Percentiles rank a stretch among this genome's conserved stretches.
These are phyloP conservation scores for Suillus placidus DNA, from an alignment of 768 basidiomycete species.

Conservation along the genomic window DNA sequence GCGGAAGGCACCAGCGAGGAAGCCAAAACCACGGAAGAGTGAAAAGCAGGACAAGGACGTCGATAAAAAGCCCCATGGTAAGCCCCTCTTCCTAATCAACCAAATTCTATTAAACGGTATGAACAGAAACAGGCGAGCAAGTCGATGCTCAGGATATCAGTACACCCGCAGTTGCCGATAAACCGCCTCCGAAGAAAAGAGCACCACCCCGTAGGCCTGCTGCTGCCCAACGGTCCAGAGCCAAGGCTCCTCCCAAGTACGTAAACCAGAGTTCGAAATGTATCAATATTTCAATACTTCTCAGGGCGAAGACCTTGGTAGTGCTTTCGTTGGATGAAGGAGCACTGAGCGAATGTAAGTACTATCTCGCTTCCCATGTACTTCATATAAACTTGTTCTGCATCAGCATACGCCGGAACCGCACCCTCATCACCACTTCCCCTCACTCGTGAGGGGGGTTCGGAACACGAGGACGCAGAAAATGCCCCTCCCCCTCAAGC, in stretches of 20 bases:
- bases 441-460: slow-evolving; percentile 41
- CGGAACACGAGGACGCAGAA: slow-evolving; percentile 50
- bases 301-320: slow-evolving; percentile 35
- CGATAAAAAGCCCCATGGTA: slow-evolving; percentile 50
- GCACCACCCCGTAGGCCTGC: slow-evolving; percentile 46
- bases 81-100: slow-evolving; percentile 23
- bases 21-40: slow-evolving; percentile 56
- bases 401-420: slow-evolving; percentile 62
- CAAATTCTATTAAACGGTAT: slow-evolving; percentile 21
- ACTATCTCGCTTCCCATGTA: slow-evolving; percentile 9
- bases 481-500: slow-evolving; percentile 31
- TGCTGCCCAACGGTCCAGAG: slow-evolving; percentile 38
- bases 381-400: slow-evolving; percentile 3
- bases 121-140: slow-evolving; percentile 31
- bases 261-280: slow-evolving; percentile 10
- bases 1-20: slow-evolving; percentile 50
- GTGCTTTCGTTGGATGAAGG: slow-evolving; percentile 50
- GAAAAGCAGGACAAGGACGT: slow-evolving; percentile 46
- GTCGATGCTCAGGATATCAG: slow-evolving; percentile 23
- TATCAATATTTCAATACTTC: slow-evolving; percentile 2
- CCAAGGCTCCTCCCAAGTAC: slow-evolving; percentile 34
- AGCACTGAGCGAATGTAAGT: slow-evolving; percentile 63
- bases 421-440: slow-evolving; percentile 72
- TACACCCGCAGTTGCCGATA: slow-evolving; percentile 30
- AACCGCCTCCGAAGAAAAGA: slow-evolving; percentile 52